Percentiles rank a stretch among this genome's conserved stretches.
These are phyloP conservation scores for Pilobolus umbonatus DNA, from an alignment of 192 early-diverging fungal species.

Conservation along the genomic window DNA sequence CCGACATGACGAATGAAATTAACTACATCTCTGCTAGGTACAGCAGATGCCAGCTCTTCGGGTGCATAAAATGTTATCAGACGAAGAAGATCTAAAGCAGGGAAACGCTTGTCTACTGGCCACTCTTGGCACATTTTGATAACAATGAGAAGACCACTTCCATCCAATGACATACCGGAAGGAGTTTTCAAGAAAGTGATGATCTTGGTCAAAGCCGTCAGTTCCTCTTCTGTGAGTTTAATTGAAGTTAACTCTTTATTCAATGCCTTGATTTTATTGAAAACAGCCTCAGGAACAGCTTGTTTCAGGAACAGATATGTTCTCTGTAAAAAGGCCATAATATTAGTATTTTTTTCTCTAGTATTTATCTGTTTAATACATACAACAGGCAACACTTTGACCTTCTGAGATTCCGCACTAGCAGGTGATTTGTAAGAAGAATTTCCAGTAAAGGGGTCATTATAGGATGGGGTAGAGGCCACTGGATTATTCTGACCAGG, in stretches of 20 bases:
- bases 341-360: not conserved
- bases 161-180: slow-evolving; percentile 9
- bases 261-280: slow-evolving; percentile 69
- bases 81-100: slow-evolving; percentile 81
- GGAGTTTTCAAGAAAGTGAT: slow-evolving; percentile 39
- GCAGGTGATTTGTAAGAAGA: slow-evolving; percentile 10
- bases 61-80: slow-evolving; percentile 54
- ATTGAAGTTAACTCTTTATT: slow-evolving; percentile 41
- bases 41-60: slow-evolving; percentile 30
- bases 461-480: slow-evolving; percentile 26
- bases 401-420: not conserved
- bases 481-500: slow-evolving; percentile 27
- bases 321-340: slow-evolving; percentile 17
- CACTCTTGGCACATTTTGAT: slow-evolving; percentile 56
- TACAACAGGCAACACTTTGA: slow-evolving; percentile 20
- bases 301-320: slow-evolving; percentile 61
- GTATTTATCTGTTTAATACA: not conserved
- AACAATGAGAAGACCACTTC: slow-evolving; percentile 39
- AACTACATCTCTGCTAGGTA: slow-evolving; percentile 41
- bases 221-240: slow-evolving; percentile 3
- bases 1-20: slow-evolving; percentile 35
- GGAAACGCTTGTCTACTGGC: slow-evolving; percentile 70
- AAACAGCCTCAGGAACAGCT: slow-evolving; percentile 66
- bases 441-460: slow-evolving; percentile 63
- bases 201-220: slow-evolving; percentile 26